phyloP scores from a whole-genome alignment of 2,329 filamentous ascomycete species.

The Penicillium sp. region DNA sequence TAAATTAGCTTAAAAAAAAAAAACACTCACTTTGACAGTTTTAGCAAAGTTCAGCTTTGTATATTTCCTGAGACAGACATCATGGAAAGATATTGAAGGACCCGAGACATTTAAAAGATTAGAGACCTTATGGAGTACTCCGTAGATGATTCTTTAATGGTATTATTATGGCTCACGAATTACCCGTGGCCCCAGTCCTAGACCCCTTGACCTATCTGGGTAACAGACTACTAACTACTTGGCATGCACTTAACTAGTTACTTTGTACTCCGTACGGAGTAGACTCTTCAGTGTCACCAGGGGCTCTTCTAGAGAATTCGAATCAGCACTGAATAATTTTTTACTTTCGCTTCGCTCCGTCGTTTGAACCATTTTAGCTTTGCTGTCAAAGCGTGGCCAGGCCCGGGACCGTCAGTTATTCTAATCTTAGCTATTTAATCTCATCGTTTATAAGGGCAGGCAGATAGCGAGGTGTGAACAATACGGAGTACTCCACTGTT shows the following conservation, averaged over 20 bases:
- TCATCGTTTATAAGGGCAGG: neutral
- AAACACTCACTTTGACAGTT: neutral
- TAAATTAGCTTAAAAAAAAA: neutral
- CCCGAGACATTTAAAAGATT: neutral
- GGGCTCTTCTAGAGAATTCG: neutral
- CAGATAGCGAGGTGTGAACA: neutral
- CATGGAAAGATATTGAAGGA: neutral
- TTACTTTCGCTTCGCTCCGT: slow-evolving; percentile 5
- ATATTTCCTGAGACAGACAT: neutral
- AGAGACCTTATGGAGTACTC: too few relatives aligned
- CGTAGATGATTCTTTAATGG: neutral
- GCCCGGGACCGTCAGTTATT: slow-evolving; percentile 8
- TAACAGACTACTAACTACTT: neutral
- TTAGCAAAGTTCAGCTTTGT: neutral
- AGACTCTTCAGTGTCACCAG: neutral
- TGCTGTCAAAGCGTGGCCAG: slow-evolving; percentile 8
- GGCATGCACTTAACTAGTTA: slow-evolving; percentile 10
- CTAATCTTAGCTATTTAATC: slow-evolving; percentile 1
- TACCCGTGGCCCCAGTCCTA: neutral
- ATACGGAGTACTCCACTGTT: neutral
- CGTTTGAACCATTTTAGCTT: slow-evolving; percentile 17
- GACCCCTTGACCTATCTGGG: neutral
- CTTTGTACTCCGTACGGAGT: neutral
- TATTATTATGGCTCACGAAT: neutral
- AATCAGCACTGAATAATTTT: neutral